Percentiles rank a stretch among this genome's conserved stretches.
These are phyloP conservation scores for Waltergamsia citrina DNA, from an alignment of 2,329 filamentous ascomycete genomes.

Conservation along the genomic window DNA sequence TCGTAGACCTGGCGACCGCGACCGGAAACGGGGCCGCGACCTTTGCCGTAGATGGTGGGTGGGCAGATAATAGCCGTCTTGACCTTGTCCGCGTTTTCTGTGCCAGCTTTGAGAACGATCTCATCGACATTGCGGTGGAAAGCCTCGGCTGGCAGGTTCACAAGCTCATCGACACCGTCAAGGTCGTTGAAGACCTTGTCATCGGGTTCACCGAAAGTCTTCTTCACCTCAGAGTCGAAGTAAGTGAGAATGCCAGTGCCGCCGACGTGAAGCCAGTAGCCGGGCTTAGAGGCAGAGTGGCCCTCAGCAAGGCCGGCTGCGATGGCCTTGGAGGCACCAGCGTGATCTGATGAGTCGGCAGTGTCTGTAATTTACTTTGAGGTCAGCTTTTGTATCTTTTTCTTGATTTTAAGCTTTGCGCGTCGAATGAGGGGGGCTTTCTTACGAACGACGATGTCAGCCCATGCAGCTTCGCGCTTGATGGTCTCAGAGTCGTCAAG, in stretches of 20 bases:
- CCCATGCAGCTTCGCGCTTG: slow-evolving; percentile 16
- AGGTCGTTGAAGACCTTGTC: slow-evolving; percentile 43
- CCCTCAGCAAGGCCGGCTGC: slow-evolving; percentile 28
- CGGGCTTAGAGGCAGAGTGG: slow-evolving; percentile 31
- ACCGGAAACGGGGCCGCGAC: slow-evolving; percentile 26
- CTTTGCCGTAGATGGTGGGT: slow-evolving; percentile 35
- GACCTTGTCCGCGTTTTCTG: slow-evolving; percentile 13
- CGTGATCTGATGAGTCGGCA: slow-evolving; percentile 37
- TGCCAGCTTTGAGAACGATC: slow-evolving; percentile 22
- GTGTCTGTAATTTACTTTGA: slow-evolving; percentile 10
- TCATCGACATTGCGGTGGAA: slow-evolving; percentile 53
- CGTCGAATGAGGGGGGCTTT: neutral
- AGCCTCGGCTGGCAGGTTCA: slow-evolving; percentile 38
- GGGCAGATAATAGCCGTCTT: slow-evolving; percentile 35
- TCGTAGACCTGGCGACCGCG: slow-evolving; percentile 25
- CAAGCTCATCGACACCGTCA: slow-evolving; percentile 37
- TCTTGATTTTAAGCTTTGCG: too few species aligned
- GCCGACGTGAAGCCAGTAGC: slow-evolving; percentile 42
- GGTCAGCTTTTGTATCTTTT: neutral
- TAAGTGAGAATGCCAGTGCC: slow-evolving; percentile 46
- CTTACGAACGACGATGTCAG: slow-evolving; percentile 24
- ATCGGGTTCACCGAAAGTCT: slow-evolving; percentile 28
- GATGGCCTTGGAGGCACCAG: slow-evolving; percentile 32
- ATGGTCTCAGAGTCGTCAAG: slow-evolving; percentile 21
- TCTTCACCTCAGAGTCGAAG: slow-evolving; percentile 30